Conservation (phyloP, 1,284 basidiomycete species). For the Ustilago curta region DNA sequence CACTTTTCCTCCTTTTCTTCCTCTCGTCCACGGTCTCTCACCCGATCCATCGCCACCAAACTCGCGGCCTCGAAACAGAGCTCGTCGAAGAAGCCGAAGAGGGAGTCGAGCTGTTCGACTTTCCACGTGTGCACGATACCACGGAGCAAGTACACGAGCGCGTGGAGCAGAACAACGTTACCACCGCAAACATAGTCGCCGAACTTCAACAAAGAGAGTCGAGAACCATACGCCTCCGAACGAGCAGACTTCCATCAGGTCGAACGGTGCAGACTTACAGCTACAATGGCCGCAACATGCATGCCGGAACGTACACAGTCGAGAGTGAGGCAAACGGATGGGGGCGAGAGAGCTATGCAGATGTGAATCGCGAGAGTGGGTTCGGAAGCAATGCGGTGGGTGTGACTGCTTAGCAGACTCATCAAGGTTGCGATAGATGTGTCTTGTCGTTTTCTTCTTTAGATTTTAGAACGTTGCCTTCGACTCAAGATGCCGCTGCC, state of each 20-base stretch:
- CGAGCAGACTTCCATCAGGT: not conserved
- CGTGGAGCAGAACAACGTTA: conserved; percentile 13
- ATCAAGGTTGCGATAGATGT: not conserved
- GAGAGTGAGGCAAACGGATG: not conserved
- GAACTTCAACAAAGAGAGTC: not conserved
- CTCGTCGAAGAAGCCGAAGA: conserved; percentile 17
- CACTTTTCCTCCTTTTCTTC: not conserved
- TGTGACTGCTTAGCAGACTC: not conserved
- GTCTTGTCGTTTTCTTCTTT: too few relatives aligned
- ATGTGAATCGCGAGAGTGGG: not conserved
- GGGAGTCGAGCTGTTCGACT: conserved; percentile 17
- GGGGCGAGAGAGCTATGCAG: not conserved
- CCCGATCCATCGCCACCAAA: not conserved
- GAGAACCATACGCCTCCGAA: too few relatives aligned
- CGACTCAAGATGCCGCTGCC: too few relatives aligned
- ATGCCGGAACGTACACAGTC: not conserved
- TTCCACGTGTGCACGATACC: conserved; percentile 29
- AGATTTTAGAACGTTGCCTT: too few relatives aligned
- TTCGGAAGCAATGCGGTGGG: not conserved
- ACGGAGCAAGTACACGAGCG: conserved; percentile 21
- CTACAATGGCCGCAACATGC: not conserved
- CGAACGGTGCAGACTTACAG: not conserved
- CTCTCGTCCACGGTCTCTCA: not conserved
- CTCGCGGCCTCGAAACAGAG: conserved; percentile 19
- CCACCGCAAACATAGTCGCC: not conserved